A percentile compares a stretch with the other conserved stretches of the same genome.
phyloP scores from a whole-genome alignment of 805 yeast species.

The Candida nemodendra region DNA sequence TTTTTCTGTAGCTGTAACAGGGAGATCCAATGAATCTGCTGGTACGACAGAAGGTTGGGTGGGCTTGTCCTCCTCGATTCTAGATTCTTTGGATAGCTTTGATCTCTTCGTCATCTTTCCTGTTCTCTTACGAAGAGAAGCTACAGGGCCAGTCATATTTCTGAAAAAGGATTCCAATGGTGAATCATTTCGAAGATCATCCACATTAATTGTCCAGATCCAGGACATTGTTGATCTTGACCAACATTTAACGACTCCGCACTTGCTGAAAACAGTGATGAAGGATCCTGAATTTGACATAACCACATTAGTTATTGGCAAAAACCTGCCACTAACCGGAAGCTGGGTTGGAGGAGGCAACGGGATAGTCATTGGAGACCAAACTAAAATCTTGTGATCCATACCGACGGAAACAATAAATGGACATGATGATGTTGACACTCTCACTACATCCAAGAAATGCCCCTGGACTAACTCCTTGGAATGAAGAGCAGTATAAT shows the following conservation, averaged over 20 bases:
- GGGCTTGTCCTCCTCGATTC: slow-evolving; percentile 6
- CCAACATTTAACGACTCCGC: slow-evolving; percentile 58
- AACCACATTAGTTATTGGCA: slow-evolving; percentile 62
- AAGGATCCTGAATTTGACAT: slow-evolving; percentile 60
- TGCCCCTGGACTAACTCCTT: slow-evolving; percentile 51
- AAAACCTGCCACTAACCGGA: slow-evolving; percentile 42
- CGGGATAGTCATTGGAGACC: slow-evolving; percentile 64
- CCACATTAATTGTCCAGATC: slow-evolving; percentile 52
- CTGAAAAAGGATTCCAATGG: slow-evolving; percentile 64
- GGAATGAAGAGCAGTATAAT: slow-evolving; percentile 25
- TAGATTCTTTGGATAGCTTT: slow-evolving; percentile 11
- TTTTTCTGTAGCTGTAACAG: background rate
- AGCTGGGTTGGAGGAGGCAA: slow-evolving; percentile 45
- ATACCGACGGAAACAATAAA: slow-evolving; percentile 70
- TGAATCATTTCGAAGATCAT: slow-evolving; percentile 35
- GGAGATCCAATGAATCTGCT: background rate
- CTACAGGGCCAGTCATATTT: slow-evolving; percentile 44
- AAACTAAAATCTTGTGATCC: slow-evolving; percentile 67
- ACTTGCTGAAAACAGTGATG: slow-evolving; percentile 52
- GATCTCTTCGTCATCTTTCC: slow-evolving; percentile 20
- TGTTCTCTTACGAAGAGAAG: slow-evolving; percentile 32
- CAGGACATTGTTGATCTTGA: slow-evolving; percentile 53
- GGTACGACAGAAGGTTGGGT: background rate
- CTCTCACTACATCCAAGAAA: slow-evolving; percentile 58
- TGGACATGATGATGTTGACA: slow-evolving; percentile 60